Evolutionary conservation across 495 filamentous ascomycete genomes (phyloP).

Genomic region (Hypoxylon fragiforme): DNA sequence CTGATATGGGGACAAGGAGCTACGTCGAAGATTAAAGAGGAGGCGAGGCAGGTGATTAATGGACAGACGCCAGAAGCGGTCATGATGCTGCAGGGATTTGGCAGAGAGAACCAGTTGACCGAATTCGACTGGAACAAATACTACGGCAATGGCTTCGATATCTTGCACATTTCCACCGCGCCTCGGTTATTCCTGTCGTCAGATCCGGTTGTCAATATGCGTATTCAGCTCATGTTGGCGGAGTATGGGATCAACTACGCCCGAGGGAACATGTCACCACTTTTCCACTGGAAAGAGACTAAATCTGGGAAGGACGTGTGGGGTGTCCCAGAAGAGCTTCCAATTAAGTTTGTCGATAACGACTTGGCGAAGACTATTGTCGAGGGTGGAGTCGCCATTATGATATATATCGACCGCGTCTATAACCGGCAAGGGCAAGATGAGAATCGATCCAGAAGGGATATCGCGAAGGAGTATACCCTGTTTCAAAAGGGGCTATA

Average conservation of each 20-base stretch:
- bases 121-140: constrained; percentile 76
- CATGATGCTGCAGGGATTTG: constrained; percentile 75
- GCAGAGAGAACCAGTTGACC: constrained; percentile 74
- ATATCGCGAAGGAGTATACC: constrained; percentile 42
- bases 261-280: constrained; percentile 46
- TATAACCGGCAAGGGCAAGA: constrained; percentile 41
- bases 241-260: constrained; percentile 63
- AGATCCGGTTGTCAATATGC: constrained; percentile 59
- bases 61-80: constrained; percentile 68
- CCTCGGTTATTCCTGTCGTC: constrained; percentile 57
- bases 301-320: constrained; percentile 13
- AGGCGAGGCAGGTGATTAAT: constrained; percentile 66
- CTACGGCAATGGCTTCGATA: constrained; percentile 86
- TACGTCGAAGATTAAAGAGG: constrained; percentile 59
- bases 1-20: constrained; percentile 94
- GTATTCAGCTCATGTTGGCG: constrained; percentile 59
- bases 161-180: constrained; percentile 68
- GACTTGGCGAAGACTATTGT: constrained; percentile 51
- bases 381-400: constrained; percentile 51
- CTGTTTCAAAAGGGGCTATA: constrained; percentile 45
- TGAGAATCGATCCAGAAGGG: constrained; percentile 35
- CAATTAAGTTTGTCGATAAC: constrained; percentile 59
- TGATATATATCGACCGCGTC: constrained; percentile 59
- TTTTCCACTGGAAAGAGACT: constrained; percentile 37
- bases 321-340: constrained; percentile 29